These are phyloP conservation scores for Dactylellina drechsleri DNA, from an alignment of 2,329 filamentous ascomycete genomes.

Conservation along the genomic window DNA sequence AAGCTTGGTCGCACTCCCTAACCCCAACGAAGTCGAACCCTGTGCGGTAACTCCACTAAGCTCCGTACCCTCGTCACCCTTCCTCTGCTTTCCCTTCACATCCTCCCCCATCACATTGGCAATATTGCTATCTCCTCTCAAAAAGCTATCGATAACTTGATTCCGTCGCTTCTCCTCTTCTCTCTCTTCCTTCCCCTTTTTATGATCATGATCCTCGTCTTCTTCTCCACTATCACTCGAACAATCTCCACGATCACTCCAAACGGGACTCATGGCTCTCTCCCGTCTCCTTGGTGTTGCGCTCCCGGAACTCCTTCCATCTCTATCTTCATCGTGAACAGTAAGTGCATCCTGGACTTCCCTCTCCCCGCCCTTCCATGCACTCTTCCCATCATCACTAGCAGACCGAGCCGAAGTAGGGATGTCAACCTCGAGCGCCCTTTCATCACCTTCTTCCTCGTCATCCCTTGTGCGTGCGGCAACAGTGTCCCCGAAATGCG, in stretches of 20 bases:
- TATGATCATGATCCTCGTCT: conserved; percentile 24
- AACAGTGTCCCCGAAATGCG: conserved; percentile 82
- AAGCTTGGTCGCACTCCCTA: conserved; percentile 24
- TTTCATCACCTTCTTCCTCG: conserved; percentile 44
- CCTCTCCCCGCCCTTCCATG: conserved; percentile 44
- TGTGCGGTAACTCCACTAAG: conserved; percentile 21
- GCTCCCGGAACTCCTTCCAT: conserved; percentile 34
- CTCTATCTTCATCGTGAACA: conserved; percentile 26
- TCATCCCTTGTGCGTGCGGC: conserved; percentile 38
- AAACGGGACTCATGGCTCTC: conserved; percentile 47
- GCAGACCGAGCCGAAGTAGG: not conserved
- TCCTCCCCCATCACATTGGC: not conserved
- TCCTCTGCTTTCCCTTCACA: conserved; percentile 17
- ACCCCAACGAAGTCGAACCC: conserved; percentile 15
- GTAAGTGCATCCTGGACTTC: conserved; percentile 45
- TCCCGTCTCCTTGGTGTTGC: conserved; percentile 20
- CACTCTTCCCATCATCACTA: conserved; percentile 15
- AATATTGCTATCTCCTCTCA: conserved; percentile 16
- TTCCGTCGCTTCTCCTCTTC: conserved; percentile 41
- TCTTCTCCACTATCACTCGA: conserved; percentile 42
- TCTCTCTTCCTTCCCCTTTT: conserved; percentile 30
- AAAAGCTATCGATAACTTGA: conserved; percentile 51
- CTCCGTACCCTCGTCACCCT: conserved; percentile 32
- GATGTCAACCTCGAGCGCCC: conserved; percentile 40
- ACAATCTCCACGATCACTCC: conserved; percentile 47